phyloP scores from a whole-genome alignment of 805 yeast genomes.

The Isabelozyma pseudorhagii region DNA sequence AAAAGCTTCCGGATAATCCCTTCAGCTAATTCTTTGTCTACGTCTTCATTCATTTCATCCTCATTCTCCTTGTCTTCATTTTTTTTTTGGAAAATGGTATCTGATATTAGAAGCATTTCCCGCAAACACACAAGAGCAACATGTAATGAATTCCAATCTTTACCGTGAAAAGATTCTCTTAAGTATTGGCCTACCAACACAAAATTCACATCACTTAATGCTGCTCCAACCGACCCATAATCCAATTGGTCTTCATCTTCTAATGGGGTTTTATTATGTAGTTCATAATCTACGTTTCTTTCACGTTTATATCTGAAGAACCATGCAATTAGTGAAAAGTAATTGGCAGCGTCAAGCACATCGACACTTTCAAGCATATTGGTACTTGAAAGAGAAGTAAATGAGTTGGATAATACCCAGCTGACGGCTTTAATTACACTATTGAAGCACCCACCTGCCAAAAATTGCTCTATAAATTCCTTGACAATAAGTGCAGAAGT shows the following conservation, averaged over 20 bases:
- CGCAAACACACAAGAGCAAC: slow-evolving; percentile 67
- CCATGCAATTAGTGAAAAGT: slow-evolving; percentile 68
- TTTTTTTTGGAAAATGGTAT: slow-evolving; percentile 37
- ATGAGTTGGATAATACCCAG: slow-evolving; percentile 28
- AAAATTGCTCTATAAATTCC: slow-evolving; percentile 50
- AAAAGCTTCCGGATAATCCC: slow-evolving; percentile 69
- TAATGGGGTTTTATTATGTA: slow-evolving; percentile 3
- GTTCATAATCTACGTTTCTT: slow-evolving; percentile 7
- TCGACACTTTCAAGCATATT: slow-evolving; percentile 30
- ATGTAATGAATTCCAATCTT: slow-evolving; percentile 60
- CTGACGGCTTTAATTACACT: slow-evolving; percentile 56
- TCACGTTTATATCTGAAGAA: slow-evolving; percentile 63
- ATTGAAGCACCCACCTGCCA: slow-evolving; percentile 74
- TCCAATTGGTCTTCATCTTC: slow-evolving; percentile 26
- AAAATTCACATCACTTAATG: slow-evolving; percentile 60
- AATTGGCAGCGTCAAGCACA: slow-evolving; percentile 40
- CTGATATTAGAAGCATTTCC: slow-evolving; percentile 52
- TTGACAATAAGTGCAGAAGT: slow-evolving; percentile 27
- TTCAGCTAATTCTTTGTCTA: slow-evolving; percentile 45
- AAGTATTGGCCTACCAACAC: slow-evolving; percentile 47
- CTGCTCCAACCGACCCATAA: slow-evolving; percentile 49
- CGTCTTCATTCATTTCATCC: slow-evolving; percentile 45
- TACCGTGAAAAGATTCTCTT: slow-evolving; percentile 39
- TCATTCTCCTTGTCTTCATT: slow-evolving; percentile 20
- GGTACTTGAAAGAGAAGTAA: slow-evolving; percentile 13